These are phyloP conservation scores for Carex pumila DNA, from an alignment of 176 grass and related monocot genomes.

Conservation along the genomic window DNA sequence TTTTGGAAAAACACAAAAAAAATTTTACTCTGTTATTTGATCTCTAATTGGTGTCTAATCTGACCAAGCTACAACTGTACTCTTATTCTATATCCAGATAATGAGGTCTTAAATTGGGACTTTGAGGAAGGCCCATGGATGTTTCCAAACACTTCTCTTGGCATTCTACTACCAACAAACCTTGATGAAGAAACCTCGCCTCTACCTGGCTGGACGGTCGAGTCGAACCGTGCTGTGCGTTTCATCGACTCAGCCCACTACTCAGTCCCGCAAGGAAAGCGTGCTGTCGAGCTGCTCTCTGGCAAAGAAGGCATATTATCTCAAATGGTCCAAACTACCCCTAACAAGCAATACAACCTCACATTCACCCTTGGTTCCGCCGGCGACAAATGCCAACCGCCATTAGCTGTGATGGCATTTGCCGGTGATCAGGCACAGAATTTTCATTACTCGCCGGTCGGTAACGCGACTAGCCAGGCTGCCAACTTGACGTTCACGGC, in stretches of 20 bases:
- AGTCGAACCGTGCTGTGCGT: constrained; percentile 87
- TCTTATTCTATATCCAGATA: constrained; percentile 42
- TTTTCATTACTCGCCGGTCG: constrained; percentile 78
- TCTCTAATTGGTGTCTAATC: background rate
- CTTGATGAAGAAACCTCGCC: constrained; percentile 79
- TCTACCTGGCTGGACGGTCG: constrained; percentile 80
- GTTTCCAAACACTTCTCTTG: constrained; percentile 85
- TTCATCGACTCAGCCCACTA: constrained; percentile 75
- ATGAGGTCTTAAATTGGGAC: constrained; percentile 75
- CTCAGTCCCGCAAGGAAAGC: constrained; percentile 79
- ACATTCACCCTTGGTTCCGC: constrained; percentile 63
- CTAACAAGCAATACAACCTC: constrained; percentile 78
- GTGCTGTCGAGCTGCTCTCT: constrained; percentile 84
- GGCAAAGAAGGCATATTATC: constrained; percentile 98
- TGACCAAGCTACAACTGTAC: background rate
- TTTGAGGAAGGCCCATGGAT: constrained; percentile 99
- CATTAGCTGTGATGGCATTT: constrained; percentile 86
- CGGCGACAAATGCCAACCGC: constrained; percentile 70
- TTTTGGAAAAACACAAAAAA: background rate
- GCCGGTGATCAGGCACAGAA: constrained; percentile 81
- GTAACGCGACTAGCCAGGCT: constrained; percentile 62
- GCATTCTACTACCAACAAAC: constrained; percentile 89
- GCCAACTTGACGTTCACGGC: constrained; percentile 64
- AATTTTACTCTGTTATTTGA: background rate
- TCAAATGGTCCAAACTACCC: constrained; percentile 90